These are phyloP conservation scores for Vickermania ingenoplastis DNA, from an alignment of 208 protist species.

Conservation along the genomic window DNA sequence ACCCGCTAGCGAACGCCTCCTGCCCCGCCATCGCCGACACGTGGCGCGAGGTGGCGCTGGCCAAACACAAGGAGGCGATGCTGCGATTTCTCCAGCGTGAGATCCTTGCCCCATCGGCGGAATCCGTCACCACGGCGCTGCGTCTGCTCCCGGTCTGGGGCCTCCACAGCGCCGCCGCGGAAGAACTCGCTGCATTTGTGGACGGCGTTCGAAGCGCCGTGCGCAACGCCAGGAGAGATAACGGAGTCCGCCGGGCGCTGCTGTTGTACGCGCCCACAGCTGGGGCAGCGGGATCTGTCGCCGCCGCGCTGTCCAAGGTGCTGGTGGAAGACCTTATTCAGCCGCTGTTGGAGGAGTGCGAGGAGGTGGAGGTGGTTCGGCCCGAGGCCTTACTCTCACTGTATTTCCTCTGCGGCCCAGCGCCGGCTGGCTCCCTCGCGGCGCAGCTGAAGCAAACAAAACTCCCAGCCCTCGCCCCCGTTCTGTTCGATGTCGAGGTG, in stretches of 20 bases:
- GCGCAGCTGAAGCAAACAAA: slow-evolving; percentile 6
- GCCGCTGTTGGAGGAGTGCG: slow-evolving; percentile 57
- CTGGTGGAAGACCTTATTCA: slow-evolving; percentile 18
- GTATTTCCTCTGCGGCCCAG: slow-evolving; percentile 18
- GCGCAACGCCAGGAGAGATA: slow-evolving; percentile 44
- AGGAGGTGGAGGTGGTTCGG: slow-evolving; percentile 59
- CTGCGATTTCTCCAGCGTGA: slow-evolving; percentile 18
- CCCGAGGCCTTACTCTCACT: slow-evolving; percentile 81
- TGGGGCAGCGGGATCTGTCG: slow-evolving; percentile 8
- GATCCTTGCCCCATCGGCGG: slow-evolving; percentile 43
- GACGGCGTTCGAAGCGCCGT: slow-evolving; percentile 42
- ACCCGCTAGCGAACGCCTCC: slow-evolving; percentile 13
- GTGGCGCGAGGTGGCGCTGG: neutral
- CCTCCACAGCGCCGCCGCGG: slow-evolving; percentile 30
- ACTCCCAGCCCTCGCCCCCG: too few species aligned
- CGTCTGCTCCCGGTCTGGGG: slow-evolving; percentile 31
- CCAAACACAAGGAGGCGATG: neutral
- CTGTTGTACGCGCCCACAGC: slow-evolving; percentile 37
- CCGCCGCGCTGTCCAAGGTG: slow-evolving; percentile 9
- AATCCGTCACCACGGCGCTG: slow-evolving; percentile 48
- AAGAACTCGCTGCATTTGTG: too few species aligned
- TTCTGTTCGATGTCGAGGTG: slow-evolving; percentile 57
- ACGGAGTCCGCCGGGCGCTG: slow-evolving; percentile 50
- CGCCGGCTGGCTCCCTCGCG: slow-evolving; percentile 5
- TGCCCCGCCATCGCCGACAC: neutral